Base-by-base conservation (phyloP, 2,329 filamentous ascomycete species). In the Sclerotiophoma versabilis region DNA sequence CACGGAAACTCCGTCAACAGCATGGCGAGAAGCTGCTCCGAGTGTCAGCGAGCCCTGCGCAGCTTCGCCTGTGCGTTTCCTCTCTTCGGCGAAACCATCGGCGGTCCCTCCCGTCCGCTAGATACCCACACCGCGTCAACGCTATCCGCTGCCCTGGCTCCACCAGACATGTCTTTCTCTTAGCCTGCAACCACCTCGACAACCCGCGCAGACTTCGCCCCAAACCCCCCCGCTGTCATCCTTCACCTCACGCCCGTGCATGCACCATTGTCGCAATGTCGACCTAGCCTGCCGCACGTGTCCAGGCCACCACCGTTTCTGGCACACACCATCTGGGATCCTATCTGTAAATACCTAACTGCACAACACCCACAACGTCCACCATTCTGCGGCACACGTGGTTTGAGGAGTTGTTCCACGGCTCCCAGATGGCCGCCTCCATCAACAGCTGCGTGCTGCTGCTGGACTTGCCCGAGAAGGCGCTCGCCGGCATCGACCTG, bases 401-500 rank as follows among this genome's bases (percentile, higher is more conserved):
- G 48, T 73, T 73, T 51, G 69, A 75, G 51, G 63, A 66, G 57
- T 59, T 70, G 33, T 73, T 74, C 50, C 61, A 70, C 62, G 58
- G 66, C 61, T 67, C 71, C 54, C 57, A 49, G 38, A 74, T 75
- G 71, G 67, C 68, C n/a, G 62, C 69, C n/a, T 60, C 64, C 17
- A 68, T 66, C 32, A 73, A 70, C 39, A 69, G 71, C 50, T 73
- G 69, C 45, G 64, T 74, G 23, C 72, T 81, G 5, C 66, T 81
- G 2, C 72, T 82, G n/a, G 74, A 78, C 49, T 72, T 80, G 9
- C 74, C 77, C 7, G 72, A 75, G 26, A 69, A 76, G 41, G 78
- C 81, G 1, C 73, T 83, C 12, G 81, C 82, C 60, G 85, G 81
- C 56, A 81, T 85, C 66, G 74, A 84, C 68, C 60, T 83, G 42